Conservation (phyloP, 2,329 filamentous ascomycete species). For the Colletotrichum horii region DNA sequence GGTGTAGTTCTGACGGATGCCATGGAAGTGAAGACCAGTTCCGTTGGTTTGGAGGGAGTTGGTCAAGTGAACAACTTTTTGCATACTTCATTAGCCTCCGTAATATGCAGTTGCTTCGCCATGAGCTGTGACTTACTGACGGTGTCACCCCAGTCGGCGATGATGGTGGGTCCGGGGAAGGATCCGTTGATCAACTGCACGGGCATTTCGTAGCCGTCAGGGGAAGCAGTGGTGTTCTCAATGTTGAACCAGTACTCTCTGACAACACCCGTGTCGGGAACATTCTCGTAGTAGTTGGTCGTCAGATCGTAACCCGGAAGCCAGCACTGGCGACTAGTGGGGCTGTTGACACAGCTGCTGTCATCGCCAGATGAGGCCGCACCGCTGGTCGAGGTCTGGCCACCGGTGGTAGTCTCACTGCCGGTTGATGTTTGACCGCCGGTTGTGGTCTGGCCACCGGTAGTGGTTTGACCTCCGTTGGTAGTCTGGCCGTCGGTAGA, state of each 20-base stretch:
- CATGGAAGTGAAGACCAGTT: slow-evolving; percentile 68
- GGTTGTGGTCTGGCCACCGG: background rate
- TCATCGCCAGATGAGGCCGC: background rate
- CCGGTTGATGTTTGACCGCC: background rate
- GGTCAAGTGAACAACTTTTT: slow-evolving; percentile 49
- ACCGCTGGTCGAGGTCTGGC: background rate
- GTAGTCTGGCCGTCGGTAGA: background rate
- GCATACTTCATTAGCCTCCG: background rate
- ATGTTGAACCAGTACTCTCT: background rate
- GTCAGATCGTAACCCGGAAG: background rate
- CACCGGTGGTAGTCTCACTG: background rate
- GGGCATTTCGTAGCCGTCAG: background rate
- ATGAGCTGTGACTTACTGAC: background rate
- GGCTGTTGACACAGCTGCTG: background rate
- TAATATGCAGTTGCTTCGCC: background rate
- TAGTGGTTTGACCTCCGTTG: background rate
- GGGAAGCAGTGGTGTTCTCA: background rate
- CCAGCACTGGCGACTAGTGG: background rate
- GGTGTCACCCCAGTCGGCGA: background rate
- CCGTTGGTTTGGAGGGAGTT: slow-evolving; percentile 59
- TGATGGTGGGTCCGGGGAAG: background rate
- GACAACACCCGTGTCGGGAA: background rate
- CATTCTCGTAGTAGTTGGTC: background rate
- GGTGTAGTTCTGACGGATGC: slow-evolving; percentile 60
- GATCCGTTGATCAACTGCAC: background rate